Evolutionary conservation across 2,329 filamentous ascomycete species (phyloP).

Genomic region (Hypoxylon sp.): DNA sequence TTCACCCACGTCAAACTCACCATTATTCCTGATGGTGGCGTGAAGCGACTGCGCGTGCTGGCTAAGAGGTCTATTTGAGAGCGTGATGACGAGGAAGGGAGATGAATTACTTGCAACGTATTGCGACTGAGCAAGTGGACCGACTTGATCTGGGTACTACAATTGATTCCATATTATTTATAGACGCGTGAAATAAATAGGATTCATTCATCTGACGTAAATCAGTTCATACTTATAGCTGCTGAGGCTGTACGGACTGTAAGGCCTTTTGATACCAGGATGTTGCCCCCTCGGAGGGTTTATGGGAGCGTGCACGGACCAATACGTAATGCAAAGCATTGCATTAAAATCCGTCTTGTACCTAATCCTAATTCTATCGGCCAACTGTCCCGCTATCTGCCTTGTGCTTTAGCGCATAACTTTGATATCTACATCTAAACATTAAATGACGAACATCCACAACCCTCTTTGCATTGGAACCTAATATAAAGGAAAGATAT

Average conservation of each 20-base stretch:
- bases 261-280: neutral
- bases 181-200: neutral
- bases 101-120: conserved; percentile 2
- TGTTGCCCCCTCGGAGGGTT: neutral
- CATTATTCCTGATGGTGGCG: conserved; percentile 91
- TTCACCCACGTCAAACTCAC: conserved; percentile 89
- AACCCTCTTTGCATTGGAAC: conserved; percentile 6
- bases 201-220: too few species aligned
- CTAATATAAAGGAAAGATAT: conserved; percentile 25
- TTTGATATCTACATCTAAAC: conserved; percentile 16
- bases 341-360: too few species aligned
- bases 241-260: too few species aligned
- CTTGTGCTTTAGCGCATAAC: conserved; percentile 12
- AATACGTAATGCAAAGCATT: neutral
- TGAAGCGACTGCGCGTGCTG: conserved; percentile 84
- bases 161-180: neutral
- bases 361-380: conserved; percentile 30
- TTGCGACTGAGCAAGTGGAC: neutral
- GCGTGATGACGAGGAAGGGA: neutral
- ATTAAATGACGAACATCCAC: conserved; percentile 33
- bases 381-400: conserved; percentile 16
- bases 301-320: conserved; percentile 14
- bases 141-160: neutral
- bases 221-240: too few species aligned
- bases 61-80: conserved; percentile 62